Evolutionary conservation across 2,329 filamentous ascomycete species (phyloP).

Genomic region (Pyricularia grisea): DNA sequence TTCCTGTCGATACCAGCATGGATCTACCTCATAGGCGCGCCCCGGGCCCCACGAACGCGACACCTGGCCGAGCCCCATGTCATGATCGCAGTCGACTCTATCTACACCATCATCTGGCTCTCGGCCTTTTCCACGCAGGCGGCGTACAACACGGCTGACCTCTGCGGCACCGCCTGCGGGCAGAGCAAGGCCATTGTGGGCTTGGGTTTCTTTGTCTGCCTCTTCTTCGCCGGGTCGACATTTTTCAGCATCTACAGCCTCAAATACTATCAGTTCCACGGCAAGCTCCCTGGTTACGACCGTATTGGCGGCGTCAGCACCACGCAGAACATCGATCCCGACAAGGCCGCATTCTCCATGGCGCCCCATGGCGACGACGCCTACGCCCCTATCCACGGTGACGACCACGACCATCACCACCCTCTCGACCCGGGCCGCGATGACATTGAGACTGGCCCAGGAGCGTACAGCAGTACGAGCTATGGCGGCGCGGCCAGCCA

Average conservation of each 20-base stretch:
- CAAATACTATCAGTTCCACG: constrained; percentile 53
- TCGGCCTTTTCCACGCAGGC: constrained; percentile 59
- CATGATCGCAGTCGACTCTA: constrained; percentile 48
- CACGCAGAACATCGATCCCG: constrained; percentile 51
- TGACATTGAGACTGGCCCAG: constrained; percentile 11
- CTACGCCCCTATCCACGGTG: constrained; percentile 48
- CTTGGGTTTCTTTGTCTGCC: constrained; percentile 51
- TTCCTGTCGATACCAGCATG: constrained; percentile 55
- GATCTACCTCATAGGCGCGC: constrained; percentile 56
- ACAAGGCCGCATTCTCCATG: constrained; percentile 61
- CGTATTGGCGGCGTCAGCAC: constrained; percentile 22
- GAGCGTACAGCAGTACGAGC: constrained; percentile 5
- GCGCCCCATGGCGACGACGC: constrained; percentile 57
- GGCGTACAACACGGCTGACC: constrained; percentile 47
- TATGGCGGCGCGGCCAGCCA: constrained; percentile 1
- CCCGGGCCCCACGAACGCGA: constrained; percentile 52
- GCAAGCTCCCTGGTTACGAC: constrained; percentile 53
- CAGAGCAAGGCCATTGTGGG: constrained; percentile 55
- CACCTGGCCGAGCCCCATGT: constrained; percentile 52
- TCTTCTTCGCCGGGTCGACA: constrained; percentile 45
- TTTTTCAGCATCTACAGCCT: constrained; percentile 51
- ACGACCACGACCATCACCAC: constrained; percentile 41
- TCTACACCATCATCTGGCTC: constrained; percentile 54
- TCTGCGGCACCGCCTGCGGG: constrained; percentile 47
- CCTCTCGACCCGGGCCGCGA: constrained; percentile 22